Percentiles rank a stretch among this genome's conserved stretches.
These are phyloP conservation scores for Fusarium pininemorale DNA, from an alignment of 2,329 filamentous ascomycete species.

Conservation along the genomic window DNA sequence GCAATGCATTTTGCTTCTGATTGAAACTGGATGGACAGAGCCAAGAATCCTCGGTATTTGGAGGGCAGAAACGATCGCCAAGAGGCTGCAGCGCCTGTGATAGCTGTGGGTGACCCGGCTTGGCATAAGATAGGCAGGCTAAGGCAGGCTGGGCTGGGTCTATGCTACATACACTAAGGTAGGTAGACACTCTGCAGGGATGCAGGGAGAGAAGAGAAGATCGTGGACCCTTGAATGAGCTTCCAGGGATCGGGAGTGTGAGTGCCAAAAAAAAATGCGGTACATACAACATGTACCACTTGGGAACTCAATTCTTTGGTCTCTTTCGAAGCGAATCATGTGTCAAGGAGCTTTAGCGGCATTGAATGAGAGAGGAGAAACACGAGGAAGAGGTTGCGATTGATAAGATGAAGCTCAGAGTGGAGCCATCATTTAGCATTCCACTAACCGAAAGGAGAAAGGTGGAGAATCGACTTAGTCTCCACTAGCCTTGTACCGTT, in stretches of 20 bases:
- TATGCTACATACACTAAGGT: no score
- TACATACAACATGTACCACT: background rate
- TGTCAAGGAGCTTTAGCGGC: background rate
- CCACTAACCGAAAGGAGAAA: background rate
- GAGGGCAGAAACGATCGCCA: slow-evolving; percentile 26
- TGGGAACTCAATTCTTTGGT: slow-evolving; percentile 1
- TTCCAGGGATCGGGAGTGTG: slow-evolving; percentile 7
- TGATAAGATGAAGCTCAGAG: slow-evolving; percentile 39
- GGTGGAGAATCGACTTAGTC: background rate
- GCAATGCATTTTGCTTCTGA: background rate
- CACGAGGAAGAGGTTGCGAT: slow-evolving; percentile 22
- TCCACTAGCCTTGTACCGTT: background rate
- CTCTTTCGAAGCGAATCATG: slow-evolving; percentile 8
- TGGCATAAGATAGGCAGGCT: slow-evolving; percentile 26
- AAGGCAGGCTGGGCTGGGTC: background rate
- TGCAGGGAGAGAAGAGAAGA: background rate
- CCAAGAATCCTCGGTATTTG: slow-evolving; percentile 1
- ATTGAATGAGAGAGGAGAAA: background rate
- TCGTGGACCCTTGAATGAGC: background rate
- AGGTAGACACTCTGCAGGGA: background rate
- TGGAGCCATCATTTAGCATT: background rate
- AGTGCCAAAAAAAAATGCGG: slow-evolving; percentile 9
- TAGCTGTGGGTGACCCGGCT: slow-evolving; percentile 33
- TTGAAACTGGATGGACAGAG: background rate
- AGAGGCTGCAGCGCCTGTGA: slow-evolving; percentile 18